These are phyloP conservation scores for Sherardia arvensis DNA, from an alignment of 257 asterid genomes.

Conservation along the genomic window DNA sequence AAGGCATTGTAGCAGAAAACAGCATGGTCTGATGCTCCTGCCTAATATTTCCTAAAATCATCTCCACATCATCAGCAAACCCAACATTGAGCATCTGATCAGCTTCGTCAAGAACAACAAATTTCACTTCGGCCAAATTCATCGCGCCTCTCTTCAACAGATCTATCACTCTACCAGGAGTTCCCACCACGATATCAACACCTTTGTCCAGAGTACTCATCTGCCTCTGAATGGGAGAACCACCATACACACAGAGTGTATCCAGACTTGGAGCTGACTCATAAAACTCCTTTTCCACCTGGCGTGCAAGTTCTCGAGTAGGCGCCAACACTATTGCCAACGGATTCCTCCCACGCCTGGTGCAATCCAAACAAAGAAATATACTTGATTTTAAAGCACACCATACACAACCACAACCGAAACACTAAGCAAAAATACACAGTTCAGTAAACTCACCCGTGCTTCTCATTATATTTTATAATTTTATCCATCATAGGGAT, in stretches of 20 bases:
- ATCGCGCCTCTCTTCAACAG: conserved; percentile 78
- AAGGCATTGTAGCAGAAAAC: conserved; percentile 99
- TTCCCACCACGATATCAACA: conserved; percentile 78
- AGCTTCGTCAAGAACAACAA: conserved; percentile 89
- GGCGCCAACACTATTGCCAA: conserved; percentile 79
- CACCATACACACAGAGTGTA: conserved; percentile 86
- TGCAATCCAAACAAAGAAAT: conserved; percentile 14
- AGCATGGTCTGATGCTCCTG: conserved; percentile 92
- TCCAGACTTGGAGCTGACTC: conserved; percentile 69
- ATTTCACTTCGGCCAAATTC: conserved; percentile 58
- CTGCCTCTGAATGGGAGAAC: conserved; percentile 66
- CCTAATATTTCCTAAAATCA: conserved; percentile 55
- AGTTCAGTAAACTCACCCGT: conserved; percentile 44
- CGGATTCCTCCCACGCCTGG: conserved; percentile 84
- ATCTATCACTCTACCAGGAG: conserved; percentile 94
- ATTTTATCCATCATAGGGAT: conserved; percentile 73
- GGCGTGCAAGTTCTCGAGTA: conserved; percentile 85
- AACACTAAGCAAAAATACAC: background rate
- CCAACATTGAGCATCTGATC: conserved; percentile 99
- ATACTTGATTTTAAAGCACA: conserved; percentile 1
- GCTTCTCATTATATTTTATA: conserved; percentile 52
- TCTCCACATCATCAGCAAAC: conserved; percentile 93
- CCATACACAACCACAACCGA: background rate
- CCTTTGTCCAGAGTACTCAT: conserved; percentile 81
- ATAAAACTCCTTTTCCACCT: conserved; percentile 84